Conservation (phyloP, 1,284 basidiomycete species). For the Cronartium quercuum region DNA sequence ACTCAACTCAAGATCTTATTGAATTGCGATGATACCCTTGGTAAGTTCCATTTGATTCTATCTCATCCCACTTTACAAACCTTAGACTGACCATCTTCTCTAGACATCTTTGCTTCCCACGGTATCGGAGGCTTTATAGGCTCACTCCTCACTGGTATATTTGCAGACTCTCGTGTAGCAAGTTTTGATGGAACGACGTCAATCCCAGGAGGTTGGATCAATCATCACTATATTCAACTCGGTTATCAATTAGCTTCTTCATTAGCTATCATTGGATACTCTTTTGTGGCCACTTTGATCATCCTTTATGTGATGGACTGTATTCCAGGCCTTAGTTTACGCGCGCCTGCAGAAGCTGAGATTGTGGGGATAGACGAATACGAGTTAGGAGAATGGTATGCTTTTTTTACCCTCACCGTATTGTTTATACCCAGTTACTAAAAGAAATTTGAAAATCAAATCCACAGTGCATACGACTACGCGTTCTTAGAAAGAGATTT, state of each 20-base stretch:
- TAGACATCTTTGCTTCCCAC: slow-evolving; percentile 77
- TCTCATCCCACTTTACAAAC: not conserved
- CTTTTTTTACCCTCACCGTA: not conserved
- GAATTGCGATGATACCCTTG: slow-evolving; percentile 69
- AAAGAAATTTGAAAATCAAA: not conserved
- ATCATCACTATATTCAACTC: slow-evolving; percentile 64
- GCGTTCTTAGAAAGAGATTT: slow-evolving; percentile 33
- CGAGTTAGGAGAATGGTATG: slow-evolving; percentile 74
- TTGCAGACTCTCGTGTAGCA: slow-evolving; percentile 79
- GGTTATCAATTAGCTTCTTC: slow-evolving; percentile 83
- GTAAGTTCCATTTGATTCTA: slow-evolving; percentile 55
- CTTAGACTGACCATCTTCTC: slow-evolving; percentile 22
- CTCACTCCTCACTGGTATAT: slow-evolving; percentile 73
- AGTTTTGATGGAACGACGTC: slow-evolving; percentile 68
- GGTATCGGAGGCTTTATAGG: slow-evolving; percentile 81
- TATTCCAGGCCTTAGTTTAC: slow-evolving; percentile 76
- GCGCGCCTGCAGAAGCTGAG: slow-evolving; percentile 74
- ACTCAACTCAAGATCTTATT: slow-evolving; percentile 83
- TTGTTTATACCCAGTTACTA: not conserved
- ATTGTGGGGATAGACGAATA: slow-evolving; percentile 87
- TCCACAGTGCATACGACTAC: slow-evolving; percentile 37
- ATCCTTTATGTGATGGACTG: slow-evolving; percentile 89
- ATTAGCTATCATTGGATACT: slow-evolving; percentile 65
- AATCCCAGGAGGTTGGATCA: slow-evolving; percentile 83
- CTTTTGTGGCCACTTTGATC: slow-evolving; percentile 62